Evolutionary conservation across 2,329 filamentous ascomycete species (phyloP).

Genomic region (Scorias spongiosa): DNA sequence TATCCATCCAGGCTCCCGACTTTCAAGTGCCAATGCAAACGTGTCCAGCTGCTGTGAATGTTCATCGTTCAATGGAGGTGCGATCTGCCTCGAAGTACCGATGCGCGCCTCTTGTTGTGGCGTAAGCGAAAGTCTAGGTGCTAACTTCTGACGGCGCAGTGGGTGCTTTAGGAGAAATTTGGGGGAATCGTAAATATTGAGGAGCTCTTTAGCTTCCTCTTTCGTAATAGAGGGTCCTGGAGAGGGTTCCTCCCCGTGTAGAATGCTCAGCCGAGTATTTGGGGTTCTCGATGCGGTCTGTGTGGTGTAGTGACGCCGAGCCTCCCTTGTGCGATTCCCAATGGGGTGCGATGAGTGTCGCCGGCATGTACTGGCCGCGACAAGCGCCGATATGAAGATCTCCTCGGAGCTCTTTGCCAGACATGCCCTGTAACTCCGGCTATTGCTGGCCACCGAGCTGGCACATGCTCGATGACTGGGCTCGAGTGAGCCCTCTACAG

Average conservation of each 20-base stretch:
- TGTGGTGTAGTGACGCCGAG: not conserved
- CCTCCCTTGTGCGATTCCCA: not conserved
- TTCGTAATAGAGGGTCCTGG: constrained; percentile 15
- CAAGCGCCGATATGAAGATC: constrained; percentile 38
- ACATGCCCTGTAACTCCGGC: not conserved
- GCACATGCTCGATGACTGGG: too few relatives aligned
- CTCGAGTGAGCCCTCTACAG: too few relatives aligned
- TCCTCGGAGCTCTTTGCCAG: constrained; percentile 28
- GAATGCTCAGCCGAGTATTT: too few relatives aligned
- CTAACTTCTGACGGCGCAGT: constrained; percentile 5
- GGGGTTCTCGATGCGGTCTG: too few relatives aligned
- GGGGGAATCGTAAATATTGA: constrained; percentile 30
- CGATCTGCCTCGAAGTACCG: constrained; percentile 4
- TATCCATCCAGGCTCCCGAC: constrained; percentile 6
- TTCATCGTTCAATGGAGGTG: constrained; percentile 10
- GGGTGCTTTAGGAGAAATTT: constrained; percentile 1
- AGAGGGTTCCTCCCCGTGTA: too few relatives aligned
- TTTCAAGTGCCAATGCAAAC: constrained; percentile 5
- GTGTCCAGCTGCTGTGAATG: constrained; percentile 8
- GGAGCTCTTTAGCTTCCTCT: constrained; percentile 32
- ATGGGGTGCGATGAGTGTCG: not conserved
- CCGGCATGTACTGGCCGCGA: constrained; percentile 35
- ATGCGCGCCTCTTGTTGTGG: constrained; percentile 12
- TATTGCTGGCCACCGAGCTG: not conserved
- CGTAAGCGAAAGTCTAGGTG: constrained; percentile 16